phyloP scores from a whole-genome alignment of 73 alveolate species.

The Paramecium primaurelia region DNA sequence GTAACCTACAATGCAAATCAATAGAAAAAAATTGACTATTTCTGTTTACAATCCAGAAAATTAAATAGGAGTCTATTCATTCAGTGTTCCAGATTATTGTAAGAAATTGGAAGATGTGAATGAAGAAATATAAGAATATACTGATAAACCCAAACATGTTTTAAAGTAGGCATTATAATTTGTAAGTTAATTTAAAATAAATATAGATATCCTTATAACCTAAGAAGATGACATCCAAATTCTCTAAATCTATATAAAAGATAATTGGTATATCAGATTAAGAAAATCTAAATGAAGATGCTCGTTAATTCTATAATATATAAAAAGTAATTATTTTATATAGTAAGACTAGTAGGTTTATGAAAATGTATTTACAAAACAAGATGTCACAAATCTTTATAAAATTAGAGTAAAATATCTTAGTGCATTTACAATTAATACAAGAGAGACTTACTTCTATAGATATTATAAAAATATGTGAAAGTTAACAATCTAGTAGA shows the following conservation, averaged over 20 bases:
- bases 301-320: not conserved
- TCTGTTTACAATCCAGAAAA: not conserved
- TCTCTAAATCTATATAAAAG: not conserved
- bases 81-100: slow-evolving; percentile 7
- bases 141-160: slow-evolving; percentile 28
- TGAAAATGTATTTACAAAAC: slow-evolving; percentile 25
- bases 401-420: not conserved
- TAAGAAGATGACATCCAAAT: not conserved
- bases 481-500: slow-evolving; percentile 10
- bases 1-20: not conserved
- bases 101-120: too few species aligned
- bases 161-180: not conserved
- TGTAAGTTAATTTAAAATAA: not conserved
- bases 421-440: not conserved
- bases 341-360: slow-evolving; percentile 40
- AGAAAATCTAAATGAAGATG: not conserved
- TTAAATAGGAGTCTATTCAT: not conserved
- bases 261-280: slow-evolving; percentile 1
- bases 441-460: not conserved
- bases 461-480: not conserved
- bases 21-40: not conserved
- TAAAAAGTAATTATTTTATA: slow-evolving; percentile 30
- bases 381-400: not conserved
- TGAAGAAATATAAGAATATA: not conserved
- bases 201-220: not conserved